phyloP scores from a whole-genome alignment of 805 yeast species.

The Hemisphaericaspora nanyangensis region DNA sequence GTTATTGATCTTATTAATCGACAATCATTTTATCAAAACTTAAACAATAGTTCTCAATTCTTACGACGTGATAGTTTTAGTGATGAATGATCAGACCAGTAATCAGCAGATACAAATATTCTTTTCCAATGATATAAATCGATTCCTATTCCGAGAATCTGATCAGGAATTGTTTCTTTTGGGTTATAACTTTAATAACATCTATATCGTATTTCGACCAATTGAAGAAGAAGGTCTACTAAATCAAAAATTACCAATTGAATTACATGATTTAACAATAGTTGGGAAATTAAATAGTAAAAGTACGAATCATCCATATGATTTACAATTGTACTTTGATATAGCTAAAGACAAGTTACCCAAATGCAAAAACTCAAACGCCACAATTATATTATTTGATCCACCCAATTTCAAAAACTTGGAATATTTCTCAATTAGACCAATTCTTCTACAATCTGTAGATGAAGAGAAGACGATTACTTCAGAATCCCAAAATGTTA shows the following conservation, averaged over 20 bases:
- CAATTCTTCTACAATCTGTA: slow-evolving; percentile 61
- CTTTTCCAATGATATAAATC: slow-evolving; percentile 30
- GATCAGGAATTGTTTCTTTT: slow-evolving; percentile 11
- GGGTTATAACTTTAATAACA: slow-evolving; percentile 22
- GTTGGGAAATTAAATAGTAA: slow-evolving; percentile 15
- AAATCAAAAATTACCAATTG: slow-evolving; percentile 5
- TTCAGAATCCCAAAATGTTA: slow-evolving; percentile 10
- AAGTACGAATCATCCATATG: slow-evolving; percentile 2
- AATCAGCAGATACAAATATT: slow-evolving; percentile 23
- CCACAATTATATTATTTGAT: slow-evolving; percentile 41
- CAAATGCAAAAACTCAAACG: slow-evolving; percentile 13
- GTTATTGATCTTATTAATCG: not conserved
- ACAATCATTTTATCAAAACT: slow-evolving; percentile 10
- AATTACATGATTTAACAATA: slow-evolving; percentile 11
- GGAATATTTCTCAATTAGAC: slow-evolving; percentile 75
- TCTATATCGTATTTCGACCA: slow-evolving; percentile 20
- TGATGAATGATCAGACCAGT: slow-evolving; percentile 17
- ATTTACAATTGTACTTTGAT: slow-evolving; percentile 6
- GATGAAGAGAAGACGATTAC: slow-evolving; percentile 12
- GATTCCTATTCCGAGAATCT: slow-evolving; percentile 7
- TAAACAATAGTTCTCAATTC: slow-evolving; percentile 42
- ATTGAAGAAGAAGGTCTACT: not conserved
- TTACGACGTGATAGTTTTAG: slow-evolving; percentile 38
- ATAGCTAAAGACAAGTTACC: slow-evolving; percentile 9
- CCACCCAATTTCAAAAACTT: slow-evolving; percentile 69